These are phyloP conservation scores for Cyberlindnera veronae DNA, from an alignment of 805 yeast genomes.

Conservation along the genomic window DNA sequence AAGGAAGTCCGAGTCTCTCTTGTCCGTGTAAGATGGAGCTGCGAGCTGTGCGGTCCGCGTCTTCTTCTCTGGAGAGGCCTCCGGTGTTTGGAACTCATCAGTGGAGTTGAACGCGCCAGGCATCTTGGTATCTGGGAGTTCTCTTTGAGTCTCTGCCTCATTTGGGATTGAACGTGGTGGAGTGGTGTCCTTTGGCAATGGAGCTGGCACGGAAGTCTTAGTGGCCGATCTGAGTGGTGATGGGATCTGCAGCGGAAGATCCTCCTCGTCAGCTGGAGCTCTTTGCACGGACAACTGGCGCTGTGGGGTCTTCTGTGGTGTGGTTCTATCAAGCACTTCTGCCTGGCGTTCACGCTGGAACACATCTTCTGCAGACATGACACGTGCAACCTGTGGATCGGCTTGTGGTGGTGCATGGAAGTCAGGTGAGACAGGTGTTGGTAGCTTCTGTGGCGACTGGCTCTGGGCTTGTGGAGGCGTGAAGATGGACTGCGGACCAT, in stretches of 20 bases:
- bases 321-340: constrained; percentile 7
- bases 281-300: constrained; percentile 4
- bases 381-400: constrained; percentile 1
- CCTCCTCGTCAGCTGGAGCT: constrained; percentile 23
- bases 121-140: constrained; percentile 3
- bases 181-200: constrained; percentile 10
- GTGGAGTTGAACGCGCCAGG: constrained; percentile 12
- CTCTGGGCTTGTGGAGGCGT: constrained; percentile 15
- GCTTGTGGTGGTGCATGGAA: not conserved
- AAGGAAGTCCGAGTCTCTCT: constrained; percentile 28
- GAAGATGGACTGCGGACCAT: constrained; percentile 21
- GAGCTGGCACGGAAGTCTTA: constrained; percentile 22
- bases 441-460: constrained; percentile 11
- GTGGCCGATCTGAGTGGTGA: constrained; percentile 25
- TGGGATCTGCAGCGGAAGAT: constrained; percentile 28
- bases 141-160: no score
- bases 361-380: constrained; percentile 24
- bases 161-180: no score
- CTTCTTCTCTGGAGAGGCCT: constrained; percentile 10
- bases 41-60: not conserved
- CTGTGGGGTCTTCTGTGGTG: constrained; percentile 9
- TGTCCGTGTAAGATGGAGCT: not conserved
- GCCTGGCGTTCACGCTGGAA: constrained; percentile 21
- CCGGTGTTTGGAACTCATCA: constrained; percentile 18
- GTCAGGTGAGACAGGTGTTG: no score